phyloP scores from a whole-genome alignment of 352 stramenopile genomes.

The Phytophthora tubulina region DNA sequence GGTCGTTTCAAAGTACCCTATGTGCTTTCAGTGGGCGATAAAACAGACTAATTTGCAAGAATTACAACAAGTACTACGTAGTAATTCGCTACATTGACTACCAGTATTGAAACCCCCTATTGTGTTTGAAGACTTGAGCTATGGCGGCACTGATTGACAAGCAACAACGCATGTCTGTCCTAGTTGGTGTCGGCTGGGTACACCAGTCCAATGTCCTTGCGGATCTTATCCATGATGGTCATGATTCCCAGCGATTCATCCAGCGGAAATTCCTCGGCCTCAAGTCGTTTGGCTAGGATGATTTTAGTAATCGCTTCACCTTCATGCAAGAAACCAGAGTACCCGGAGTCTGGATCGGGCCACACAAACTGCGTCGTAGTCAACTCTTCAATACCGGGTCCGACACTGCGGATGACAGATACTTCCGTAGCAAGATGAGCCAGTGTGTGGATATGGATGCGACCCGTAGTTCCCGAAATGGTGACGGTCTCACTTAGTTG shows the following conservation, averaged over 20 bases:
- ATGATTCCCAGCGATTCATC: conserved; percentile 65
- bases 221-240: conserved; percentile 69
- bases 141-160: background rate
- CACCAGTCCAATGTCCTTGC: conserved; percentile 57
- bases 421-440: conserved; percentile 65
- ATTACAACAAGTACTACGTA: too few species aligned
- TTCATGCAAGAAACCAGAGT: conserved; percentile 78
- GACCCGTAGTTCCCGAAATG: conserved; percentile 75
- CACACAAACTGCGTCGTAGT: conserved; percentile 55
- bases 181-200: conserved; percentile 42
- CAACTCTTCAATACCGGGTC: conserved; percentile 36
- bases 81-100: too few species aligned
- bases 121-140: conserved; percentile 27
- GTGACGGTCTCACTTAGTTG: conserved; percentile 73
- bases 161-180: background rate
- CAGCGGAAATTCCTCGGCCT: conserved; percentile 57
- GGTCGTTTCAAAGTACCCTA: too few species aligned
- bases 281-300: conserved; percentile 56
- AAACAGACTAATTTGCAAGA: too few species aligned
- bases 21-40: too few species aligned
- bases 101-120: background rate
- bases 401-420: conserved; percentile 26
- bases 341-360: conserved; percentile 54
- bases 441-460: conserved; percentile 59
- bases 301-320: conserved; percentile 65